Base-by-base conservation (phyloP, 352 stramenopile genomes). In the Phytophthora cactorum region DNA sequence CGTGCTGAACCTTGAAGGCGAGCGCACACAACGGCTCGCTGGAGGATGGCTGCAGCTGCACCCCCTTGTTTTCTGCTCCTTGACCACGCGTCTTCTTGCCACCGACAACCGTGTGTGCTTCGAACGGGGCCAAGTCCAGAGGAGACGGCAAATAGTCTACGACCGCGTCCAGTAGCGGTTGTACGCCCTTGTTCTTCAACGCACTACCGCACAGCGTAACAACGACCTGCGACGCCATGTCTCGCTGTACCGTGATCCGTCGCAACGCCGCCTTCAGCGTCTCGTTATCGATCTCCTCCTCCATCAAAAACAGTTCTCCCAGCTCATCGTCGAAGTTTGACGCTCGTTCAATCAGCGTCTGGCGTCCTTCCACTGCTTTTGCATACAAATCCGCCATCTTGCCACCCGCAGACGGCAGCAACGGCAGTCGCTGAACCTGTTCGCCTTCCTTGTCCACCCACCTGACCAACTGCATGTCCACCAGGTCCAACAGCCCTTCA, bases 121-220 rank as follows among this genome's bases (percentile, higher is more conserved):
- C 79, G 53, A 89, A 94, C 10, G 81, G 81, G 34, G 81, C 86
- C 15, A 90, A 63, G 39, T 99, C 97, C 14, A 96, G 34, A 9
- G 97, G 97, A 11, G 95, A 98, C 66, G 97, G 97, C 71, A 99
- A 76, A 79, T 99, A 99, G 68, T 98, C 88, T 29, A 99, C 70
- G 6, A 99, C 96, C 28, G 96, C 98, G 75, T 99, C 97, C 15
- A 99, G 82, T 31, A 99, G 86, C 38, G 97, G 88, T 77, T 99
- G 98, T 39, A 99, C 96, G 45, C 91, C 91, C 62, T 92, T 94
- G 74, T 95, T 95, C 71, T 91, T 93, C 27, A 95, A 52, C 15
- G 87, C 87, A 58, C 78, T 90, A 38, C 83, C 86, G 36, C 79
- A 84, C 4, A 91, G 63, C 31, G 78, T 88, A 55, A 91, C 77